Evolutionary conservation across 345 rosid genomes (phyloP).

Genomic region (Noccaea caerulescens): DNA sequence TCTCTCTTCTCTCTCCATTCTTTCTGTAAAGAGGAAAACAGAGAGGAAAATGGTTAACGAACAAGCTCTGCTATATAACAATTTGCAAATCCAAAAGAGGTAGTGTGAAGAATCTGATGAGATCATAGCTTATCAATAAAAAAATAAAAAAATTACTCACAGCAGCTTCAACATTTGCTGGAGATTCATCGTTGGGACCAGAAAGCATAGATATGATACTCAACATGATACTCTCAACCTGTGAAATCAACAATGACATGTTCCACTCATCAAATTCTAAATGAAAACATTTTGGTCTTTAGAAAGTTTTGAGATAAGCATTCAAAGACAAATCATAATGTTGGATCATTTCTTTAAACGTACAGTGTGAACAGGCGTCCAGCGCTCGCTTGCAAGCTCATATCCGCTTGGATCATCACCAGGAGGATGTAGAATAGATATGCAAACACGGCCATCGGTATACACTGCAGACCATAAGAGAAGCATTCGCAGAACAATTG

Average conservation of each 20-base stretch:
- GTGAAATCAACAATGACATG: neutral
- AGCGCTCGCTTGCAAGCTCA: constrained; percentile 60
- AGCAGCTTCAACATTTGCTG: constrained; percentile 90
- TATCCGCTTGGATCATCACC: constrained; percentile 66
- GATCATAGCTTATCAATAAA: no score
- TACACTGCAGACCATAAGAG: constrained; percentile 40
- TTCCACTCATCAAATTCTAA: neutral
- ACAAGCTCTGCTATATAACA: neutral
- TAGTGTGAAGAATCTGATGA: constrained; percentile 14
- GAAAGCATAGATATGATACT: constrained; percentile 92
- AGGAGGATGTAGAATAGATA: constrained; percentile 65
- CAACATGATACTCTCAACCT: constrained; percentile 88
- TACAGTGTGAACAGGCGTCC: constrained; percentile 55
- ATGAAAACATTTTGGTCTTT: neutral
- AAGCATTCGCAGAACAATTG: neutral
- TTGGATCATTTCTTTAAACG: neutral
- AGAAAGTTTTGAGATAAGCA: neutral
- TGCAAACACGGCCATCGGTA: constrained; percentile 56
- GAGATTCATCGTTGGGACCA: constrained; percentile 86
- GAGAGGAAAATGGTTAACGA: neutral
- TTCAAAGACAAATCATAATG: neutral
- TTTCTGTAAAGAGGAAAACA: constrained; percentile 45
- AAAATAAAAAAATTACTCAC: constrained; percentile 45
- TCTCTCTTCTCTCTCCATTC: constrained; percentile 77
- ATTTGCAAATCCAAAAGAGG: neutral